Evolutionary conservation across 306 rosid genomes (phyloP).

Genomic region (Acacia acuminata): DNA sequence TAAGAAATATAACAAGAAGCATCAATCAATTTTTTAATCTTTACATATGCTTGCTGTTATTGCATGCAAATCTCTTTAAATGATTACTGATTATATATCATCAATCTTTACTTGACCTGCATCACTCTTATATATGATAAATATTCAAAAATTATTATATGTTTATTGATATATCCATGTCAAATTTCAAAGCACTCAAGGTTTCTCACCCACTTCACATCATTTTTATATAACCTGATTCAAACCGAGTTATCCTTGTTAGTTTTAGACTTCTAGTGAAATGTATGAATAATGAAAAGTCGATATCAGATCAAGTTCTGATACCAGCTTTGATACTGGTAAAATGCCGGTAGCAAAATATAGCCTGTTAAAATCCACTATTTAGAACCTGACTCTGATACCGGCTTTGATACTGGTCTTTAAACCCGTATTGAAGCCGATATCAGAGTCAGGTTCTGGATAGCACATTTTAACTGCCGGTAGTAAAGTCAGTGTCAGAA

Average conservation of each 20-base stretch:
- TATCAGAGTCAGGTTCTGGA: too few species aligned
- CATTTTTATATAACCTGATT: neutral
- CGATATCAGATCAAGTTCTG: too few species aligned
- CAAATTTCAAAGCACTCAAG: neutral
- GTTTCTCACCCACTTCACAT: neutral
- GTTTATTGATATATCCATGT: slow-evolving; percentile 1
- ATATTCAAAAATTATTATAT: slow-evolving; percentile 4
- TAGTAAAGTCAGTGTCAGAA: too few species aligned
- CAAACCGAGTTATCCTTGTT: neutral
- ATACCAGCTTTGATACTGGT: too few species aligned
- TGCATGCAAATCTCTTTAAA: neutral
- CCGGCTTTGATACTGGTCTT: too few species aligned
- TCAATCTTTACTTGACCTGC: neutral
- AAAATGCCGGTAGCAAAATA: too few species aligned
- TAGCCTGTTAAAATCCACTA: too few species aligned
- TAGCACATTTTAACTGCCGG: too few species aligned
- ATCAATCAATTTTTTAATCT: neutral
- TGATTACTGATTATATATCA: neutral
- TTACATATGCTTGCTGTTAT: slow-evolving; percentile 10
- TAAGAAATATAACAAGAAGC: neutral
- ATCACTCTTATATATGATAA: neutral
- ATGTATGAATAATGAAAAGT: slow-evolving; percentile 10
- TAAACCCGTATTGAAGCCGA: too few species aligned
- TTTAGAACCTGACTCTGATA: too few species aligned
- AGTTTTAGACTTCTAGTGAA: neutral